Evolutionary conservation across 1,139 yeast genomes (phyloP).

Genomic region (Candida glucosophila): DNA sequence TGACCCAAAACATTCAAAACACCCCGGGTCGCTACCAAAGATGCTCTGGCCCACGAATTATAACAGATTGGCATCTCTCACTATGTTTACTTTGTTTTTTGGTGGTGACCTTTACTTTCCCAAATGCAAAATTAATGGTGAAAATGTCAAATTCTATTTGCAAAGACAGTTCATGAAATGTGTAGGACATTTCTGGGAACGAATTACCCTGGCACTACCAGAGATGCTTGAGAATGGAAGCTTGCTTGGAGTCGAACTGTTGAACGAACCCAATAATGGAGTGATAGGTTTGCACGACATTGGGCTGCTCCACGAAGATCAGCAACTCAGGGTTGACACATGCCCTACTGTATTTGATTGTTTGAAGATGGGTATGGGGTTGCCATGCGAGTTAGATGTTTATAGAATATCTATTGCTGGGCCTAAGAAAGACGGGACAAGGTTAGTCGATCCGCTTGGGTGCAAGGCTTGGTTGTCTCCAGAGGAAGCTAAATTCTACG

Average conservation of each 20-base stretch:
- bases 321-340: slow-evolving; percentile 55
- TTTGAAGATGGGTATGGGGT: slow-evolving; percentile 64
- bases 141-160: slow-evolving; percentile 70
- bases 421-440: slow-evolving; percentile 54
- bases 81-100: slow-evolving; percentile 82
- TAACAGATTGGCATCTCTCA: slow-evolving; percentile 61
- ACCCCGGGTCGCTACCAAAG: no score
- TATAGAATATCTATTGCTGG: slow-evolving; percentile 67
- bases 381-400: slow-evolving; percentile 52
- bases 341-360: slow-evolving; percentile 61
- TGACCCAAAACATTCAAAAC: slow-evolving; percentile 39
- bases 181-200: slow-evolving; percentile 43
- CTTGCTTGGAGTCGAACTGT: slow-evolving; percentile 71
- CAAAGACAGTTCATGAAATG: slow-evolving; percentile 58
- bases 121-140: slow-evolving; percentile 56
- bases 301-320: slow-evolving; percentile 37
- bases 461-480: slow-evolving; percentile 57
- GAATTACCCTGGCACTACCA: slow-evolving; percentile 41
- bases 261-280: slow-evolving; percentile 82
- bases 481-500: slow-evolving; percentile 32
- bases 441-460: slow-evolving; percentile 59
- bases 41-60: slow-evolving; percentile 96
- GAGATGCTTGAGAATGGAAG: slow-evolving; percentile 44
- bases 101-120: slow-evolving; percentile 71
- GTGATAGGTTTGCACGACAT: slow-evolving; percentile 47